phyloP scores from a whole-genome alignment of 352 stramenopile genomes.

The Phytophthora cactorum region DNA sequence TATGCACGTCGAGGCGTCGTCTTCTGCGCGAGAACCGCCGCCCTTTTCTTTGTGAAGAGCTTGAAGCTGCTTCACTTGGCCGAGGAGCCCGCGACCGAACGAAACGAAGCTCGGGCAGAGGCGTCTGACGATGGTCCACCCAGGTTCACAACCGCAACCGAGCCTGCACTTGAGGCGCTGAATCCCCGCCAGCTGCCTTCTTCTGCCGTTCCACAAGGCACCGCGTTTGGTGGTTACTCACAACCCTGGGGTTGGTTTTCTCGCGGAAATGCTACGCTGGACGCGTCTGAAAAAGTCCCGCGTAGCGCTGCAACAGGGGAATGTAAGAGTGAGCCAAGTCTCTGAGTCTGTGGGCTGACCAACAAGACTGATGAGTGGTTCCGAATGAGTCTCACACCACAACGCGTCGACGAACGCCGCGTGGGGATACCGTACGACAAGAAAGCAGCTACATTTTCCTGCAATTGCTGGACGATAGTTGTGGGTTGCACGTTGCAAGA shows the following conservation, averaged over 20 bases:
- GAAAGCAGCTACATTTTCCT: not conserved
- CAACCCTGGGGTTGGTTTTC: not conserved
- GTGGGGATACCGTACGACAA: slow-evolving; percentile 1
- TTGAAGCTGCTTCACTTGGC: slow-evolving; percentile 5
- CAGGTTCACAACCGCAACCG: slow-evolving; percentile 7
- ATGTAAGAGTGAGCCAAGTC: not conserved
- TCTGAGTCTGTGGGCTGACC: not conserved
- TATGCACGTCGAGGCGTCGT: slow-evolving; percentile 36
- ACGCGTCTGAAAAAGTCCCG: not conserved
- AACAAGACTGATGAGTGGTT: slow-evolving; percentile 3
- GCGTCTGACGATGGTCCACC: slow-evolving; percentile 11
- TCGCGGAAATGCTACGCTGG: not conserved
- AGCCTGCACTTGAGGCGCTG: slow-evolving; percentile 13
- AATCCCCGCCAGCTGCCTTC: slow-evolving; percentile 6
- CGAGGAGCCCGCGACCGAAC: slow-evolving; percentile 9
- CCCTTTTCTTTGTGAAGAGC: slow-evolving; percentile 27
- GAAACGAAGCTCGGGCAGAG: not conserved
- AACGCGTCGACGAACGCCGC: not conserved
- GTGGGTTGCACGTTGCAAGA: not conserved
- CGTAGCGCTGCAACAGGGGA: not conserved
- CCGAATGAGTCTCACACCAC: not conserved
- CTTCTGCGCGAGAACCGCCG: not conserved
- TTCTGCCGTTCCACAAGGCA: slow-evolving; percentile 1
- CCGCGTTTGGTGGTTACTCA: slow-evolving; percentile 9
- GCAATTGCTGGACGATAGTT: not conserved